Percentiles rank a stretch among this genome's conserved stretches.
Evolutionary conservation across 306 rosid species (phyloP).

Genomic region (Cucurbita maxima): DNA sequence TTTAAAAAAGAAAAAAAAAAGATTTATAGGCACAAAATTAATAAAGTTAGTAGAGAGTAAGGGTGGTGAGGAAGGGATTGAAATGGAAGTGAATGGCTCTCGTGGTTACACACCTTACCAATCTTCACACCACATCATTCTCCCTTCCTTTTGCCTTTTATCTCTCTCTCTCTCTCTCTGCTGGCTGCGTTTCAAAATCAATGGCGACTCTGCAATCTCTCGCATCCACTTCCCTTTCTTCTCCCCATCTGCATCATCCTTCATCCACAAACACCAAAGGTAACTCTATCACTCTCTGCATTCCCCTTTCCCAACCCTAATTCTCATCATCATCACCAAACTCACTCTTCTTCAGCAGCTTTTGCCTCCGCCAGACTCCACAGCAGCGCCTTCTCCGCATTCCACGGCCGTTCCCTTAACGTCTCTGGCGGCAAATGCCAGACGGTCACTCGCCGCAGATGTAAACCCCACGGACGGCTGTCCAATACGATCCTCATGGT

Average conservation of each 20-base stretch:
- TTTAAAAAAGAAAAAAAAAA: too few species aligned
- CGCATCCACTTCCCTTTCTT: conserved; percentile 44
- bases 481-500: conserved; percentile 37
- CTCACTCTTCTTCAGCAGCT: conserved; percentile 14
- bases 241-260: conserved; percentile 42
- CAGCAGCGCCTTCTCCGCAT: conserved; percentile 39
- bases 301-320: neutral
- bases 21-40: too few species aligned
- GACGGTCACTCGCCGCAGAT: conserved; percentile 9
- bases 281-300: conserved; percentile 7
- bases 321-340: neutral
- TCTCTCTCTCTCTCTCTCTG: neutral
- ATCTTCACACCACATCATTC: conserved; percentile 29
- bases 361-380: conserved; percentile 1
- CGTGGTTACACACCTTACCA: conserved; percentile 36
- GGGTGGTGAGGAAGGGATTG: too few species aligned
- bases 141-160: neutral
- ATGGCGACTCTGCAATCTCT: conserved; percentile 79
- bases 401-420: conserved; percentile 47
- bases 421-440: conserved; percentile 21
- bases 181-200: neutral
- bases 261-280: conserved; percentile 34
- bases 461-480: conserved; percentile 9
- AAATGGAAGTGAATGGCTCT: conserved; percentile 27
- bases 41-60: too few species aligned